Conservation (phyloP, 1,139 yeast genomes). For the Diutina catenulata region DNA sequence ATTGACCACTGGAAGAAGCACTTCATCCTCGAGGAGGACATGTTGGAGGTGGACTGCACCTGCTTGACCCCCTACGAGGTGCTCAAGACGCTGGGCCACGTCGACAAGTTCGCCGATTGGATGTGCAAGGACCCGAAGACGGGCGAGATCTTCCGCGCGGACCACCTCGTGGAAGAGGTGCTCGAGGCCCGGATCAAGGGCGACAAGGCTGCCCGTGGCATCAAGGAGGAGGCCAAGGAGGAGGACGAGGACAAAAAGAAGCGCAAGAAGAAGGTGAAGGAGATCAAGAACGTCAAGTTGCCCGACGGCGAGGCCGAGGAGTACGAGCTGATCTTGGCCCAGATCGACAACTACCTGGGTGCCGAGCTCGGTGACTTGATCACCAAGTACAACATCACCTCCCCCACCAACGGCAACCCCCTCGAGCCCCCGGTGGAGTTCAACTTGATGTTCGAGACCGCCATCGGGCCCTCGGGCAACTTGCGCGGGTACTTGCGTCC, state of each 20-base stretch:
- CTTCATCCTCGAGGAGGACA: conserved; percentile 93
- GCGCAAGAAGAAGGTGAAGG: conserved; percentile 89
- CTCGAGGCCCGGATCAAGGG: conserved; percentile 93
- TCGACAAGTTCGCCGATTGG: conserved; percentile 98
- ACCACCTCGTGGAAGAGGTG: conserved; percentile 95
- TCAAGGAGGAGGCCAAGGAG: conserved; percentile 31
- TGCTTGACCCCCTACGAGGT: conserved; percentile 98
- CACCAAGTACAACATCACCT: conserved; percentile 66
- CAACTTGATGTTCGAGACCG: conserved; percentile 98
- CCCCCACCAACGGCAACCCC: conserved; percentile 81
- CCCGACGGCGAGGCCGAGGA: conserved; percentile 71
- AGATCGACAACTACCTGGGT: conserved; percentile 93
- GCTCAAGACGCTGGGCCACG: conserved; percentile 97
- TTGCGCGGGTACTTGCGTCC: conserved; percentile 94
- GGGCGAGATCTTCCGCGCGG: conserved; percentile 98
- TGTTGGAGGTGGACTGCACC: conserved; percentile 97
- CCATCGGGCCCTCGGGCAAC: conserved; percentile 97
- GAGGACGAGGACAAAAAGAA: conserved; percentile 60
- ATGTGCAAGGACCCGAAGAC: conserved; percentile 94
- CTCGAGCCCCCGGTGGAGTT: conserved; percentile 89
- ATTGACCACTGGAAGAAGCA: conserved; percentile 97
- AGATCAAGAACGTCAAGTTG: conserved; percentile 76
- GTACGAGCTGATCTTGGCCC: conserved; percentile 78
- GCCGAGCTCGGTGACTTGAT: conserved; percentile 84
- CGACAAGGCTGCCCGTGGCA: conserved; percentile 90